Evolutionary conservation across 2,329 filamentous ascomycete species (phyloP).

Genomic region (Orbilia oligospora): DNA sequence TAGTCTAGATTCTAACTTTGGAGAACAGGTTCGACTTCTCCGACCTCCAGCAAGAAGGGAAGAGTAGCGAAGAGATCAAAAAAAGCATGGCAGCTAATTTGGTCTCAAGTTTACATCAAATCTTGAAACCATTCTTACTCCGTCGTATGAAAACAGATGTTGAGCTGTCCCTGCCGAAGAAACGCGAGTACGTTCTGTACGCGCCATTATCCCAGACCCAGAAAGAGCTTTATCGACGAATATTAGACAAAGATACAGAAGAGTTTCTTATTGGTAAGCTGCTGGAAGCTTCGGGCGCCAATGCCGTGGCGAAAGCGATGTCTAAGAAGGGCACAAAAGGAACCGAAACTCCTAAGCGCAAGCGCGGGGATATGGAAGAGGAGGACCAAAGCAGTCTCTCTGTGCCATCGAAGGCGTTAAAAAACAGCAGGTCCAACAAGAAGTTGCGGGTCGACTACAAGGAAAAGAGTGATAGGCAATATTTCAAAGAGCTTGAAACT

Average conservation of each 20-base stretch:
- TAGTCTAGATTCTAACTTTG: neutral
- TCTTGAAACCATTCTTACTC: constrained; percentile 90
- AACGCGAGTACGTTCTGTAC: constrained; percentile 95
- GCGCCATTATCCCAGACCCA: constrained; percentile 92
- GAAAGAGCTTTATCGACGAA: constrained; percentile 88
- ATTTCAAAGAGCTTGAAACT: constrained; percentile 71
- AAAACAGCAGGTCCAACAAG: constrained; percentile 55
- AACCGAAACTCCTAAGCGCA: constrained; percentile 47
- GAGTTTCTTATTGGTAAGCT: constrained; percentile 63
- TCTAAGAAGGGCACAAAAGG: constrained; percentile 38
- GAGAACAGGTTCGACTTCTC: constrained; percentile 80
- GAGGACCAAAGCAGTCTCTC: constrained; percentile 20
- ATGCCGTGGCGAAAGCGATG: constrained; percentile 7
- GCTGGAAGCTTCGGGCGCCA: constrained; percentile 33
- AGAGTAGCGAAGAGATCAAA: constrained; percentile 82
- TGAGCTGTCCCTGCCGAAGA: constrained; percentile 90
- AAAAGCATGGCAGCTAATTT: constrained; percentile 83
- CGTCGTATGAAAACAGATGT: constrained; percentile 94
- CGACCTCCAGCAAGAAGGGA: constrained; percentile 85
- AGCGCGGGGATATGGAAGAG: constrained; percentile 42
- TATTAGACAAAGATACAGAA: constrained; percentile 82
- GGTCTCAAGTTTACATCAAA: constrained; percentile 89
- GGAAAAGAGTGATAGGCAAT: constrained; percentile 66
- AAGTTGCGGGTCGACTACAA: constrained; percentile 57
- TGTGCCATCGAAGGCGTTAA: constrained; percentile 25